phyloP scores from a whole-genome alignment of 2,329 filamentous ascomycete genomes.

The Calonectria hawksworthii region DNA sequence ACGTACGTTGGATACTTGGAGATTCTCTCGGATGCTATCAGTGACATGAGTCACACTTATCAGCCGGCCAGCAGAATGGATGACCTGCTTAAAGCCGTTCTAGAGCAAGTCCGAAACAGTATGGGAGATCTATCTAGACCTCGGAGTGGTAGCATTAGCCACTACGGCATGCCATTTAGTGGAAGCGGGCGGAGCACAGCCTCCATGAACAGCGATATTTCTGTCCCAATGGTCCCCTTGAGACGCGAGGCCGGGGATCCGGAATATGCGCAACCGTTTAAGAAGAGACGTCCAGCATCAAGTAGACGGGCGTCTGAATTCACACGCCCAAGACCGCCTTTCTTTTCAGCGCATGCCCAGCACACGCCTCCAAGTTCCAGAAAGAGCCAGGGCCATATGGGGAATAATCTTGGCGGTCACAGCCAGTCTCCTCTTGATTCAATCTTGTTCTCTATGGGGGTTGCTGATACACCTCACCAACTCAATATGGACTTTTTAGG shows the following conservation, averaged over 20 bases:
- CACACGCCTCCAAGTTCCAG: slow-evolving; percentile 34
- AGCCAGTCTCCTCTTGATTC: slow-evolving; percentile 42
- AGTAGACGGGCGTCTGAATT: slow-evolving; percentile 50
- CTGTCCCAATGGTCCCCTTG: slow-evolving; percentile 45
- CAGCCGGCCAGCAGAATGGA: slow-evolving; percentile 69
- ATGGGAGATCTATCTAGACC: slow-evolving; percentile 40
- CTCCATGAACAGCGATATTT: slow-evolving; percentile 34
- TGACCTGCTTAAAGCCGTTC: slow-evolving; percentile 65
- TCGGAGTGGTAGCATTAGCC: slow-evolving; percentile 37
- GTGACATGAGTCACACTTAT: slow-evolving; percentile 67
- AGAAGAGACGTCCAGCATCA: slow-evolving; percentile 47
- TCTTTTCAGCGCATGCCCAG: slow-evolving; percentile 39
- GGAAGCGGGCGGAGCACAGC: slow-evolving; percentile 25
- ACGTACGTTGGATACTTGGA: slow-evolving; percentile 63
- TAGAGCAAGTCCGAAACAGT: slow-evolving; percentile 60
- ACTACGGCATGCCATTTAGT: slow-evolving; percentile 18
- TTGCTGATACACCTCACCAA: slow-evolving; percentile 37
- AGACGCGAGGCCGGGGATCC: slow-evolving; percentile 48
- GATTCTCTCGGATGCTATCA: slow-evolving; percentile 64
- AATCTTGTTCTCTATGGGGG: slow-evolving; percentile 45
- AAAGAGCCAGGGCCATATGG: slow-evolving; percentile 34
- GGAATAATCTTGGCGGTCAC: slow-evolving; percentile 18
- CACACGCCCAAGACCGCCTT: slow-evolving; percentile 47
- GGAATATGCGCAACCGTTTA: slow-evolving; percentile 43
- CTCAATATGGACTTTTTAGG: slow-evolving; percentile 48